Percentiles rank a stretch among this genome's conserved stretches.
phyloP scores from a whole-genome alignment of 306 rosid genomes.

The Castanea crenata region DNA sequence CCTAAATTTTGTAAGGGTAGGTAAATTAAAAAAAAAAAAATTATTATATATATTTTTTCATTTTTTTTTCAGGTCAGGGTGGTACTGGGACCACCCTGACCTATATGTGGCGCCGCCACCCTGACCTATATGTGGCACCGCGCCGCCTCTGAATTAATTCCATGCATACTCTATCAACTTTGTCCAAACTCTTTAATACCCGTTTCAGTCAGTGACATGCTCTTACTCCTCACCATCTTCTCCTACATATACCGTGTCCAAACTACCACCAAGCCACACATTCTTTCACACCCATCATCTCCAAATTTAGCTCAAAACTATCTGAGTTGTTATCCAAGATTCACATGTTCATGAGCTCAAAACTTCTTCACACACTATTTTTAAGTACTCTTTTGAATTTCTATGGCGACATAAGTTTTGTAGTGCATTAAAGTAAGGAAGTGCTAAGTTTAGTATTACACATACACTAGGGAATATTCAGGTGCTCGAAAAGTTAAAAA shows the following conservation, averaged over 20 bases:
- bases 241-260: not conserved
- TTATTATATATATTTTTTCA: no score
- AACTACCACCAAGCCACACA: not conserved
- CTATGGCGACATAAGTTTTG: not conserved
- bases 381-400: not conserved
- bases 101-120: no score
- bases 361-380: no score
- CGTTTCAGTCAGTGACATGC: not conserved
- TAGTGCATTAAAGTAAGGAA: not conserved
- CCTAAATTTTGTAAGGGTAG: no score
- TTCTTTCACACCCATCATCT: not conserved
- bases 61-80: no score
- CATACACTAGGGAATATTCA: no score
- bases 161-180: not conserved
- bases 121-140: no score
- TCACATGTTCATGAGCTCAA: not conserved
- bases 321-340: not conserved
- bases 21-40: no score
- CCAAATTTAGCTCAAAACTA: not conserved
- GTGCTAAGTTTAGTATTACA: not conserved
- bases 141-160: not conserved
- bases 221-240: not conserved
- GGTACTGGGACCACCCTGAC: no score
- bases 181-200: not conserved
- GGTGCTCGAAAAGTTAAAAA: no score